Percentiles rank a stretch among this genome's conserved stretches.
Evolutionary conservation across 2,329 filamentous ascomycete genomes (phyloP).

Genomic region (Ascochyta pisi): DNA sequence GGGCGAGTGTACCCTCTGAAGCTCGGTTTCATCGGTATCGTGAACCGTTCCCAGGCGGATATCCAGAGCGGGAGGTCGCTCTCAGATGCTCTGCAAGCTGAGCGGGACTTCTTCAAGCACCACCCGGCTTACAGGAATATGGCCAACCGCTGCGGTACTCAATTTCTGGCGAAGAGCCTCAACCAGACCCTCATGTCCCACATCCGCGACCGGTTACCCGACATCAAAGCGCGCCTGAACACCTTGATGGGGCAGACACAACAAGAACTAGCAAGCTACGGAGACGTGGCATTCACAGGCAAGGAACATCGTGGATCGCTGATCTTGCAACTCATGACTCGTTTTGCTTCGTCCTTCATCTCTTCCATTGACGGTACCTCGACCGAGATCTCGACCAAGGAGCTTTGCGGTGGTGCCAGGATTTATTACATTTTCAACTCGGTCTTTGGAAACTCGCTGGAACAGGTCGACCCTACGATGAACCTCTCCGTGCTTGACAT

Average conservation of each 20-base stretch:
- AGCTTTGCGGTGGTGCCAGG: conserved; percentile 89
- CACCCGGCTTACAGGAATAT: conserved; percentile 98
- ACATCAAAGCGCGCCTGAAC: conserved; percentile 97
- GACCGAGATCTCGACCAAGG: conserved; percentile 97
- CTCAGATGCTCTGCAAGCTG: conserved; percentile 85
- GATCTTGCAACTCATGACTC: conserved; percentile 96
- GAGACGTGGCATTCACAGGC: conserved; percentile 95
- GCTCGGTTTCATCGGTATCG: conserved; percentile 95
- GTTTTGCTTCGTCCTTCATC: conserved; percentile 97
- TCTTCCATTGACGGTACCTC: conserved; percentile 98
- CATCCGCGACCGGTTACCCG: conserved; percentile 91
- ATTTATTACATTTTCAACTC: conserved; percentile 99
- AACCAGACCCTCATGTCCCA: conserved; percentile 96
- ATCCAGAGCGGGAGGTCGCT: conserved; percentile 97
- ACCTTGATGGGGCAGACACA: conserved; percentile 99
- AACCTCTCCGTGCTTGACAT: conserved; percentile 96
- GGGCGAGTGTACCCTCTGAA: conserved; percentile 96
- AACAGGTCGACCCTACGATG: conserved; percentile 93
- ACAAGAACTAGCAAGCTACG: conserved; percentile 96
- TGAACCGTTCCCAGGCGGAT: conserved; percentile 97
- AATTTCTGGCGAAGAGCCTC: conserved; percentile 90
- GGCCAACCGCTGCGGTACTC: conserved; percentile 88
- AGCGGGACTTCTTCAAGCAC: conserved; percentile 94
- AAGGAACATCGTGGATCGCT: conserved; percentile 95
- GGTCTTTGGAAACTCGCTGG: conserved; percentile 94